Evolutionary conservation across 192 early-diverging fungal species (phyloP).

Genomic region (Dispira simplex): DNA sequence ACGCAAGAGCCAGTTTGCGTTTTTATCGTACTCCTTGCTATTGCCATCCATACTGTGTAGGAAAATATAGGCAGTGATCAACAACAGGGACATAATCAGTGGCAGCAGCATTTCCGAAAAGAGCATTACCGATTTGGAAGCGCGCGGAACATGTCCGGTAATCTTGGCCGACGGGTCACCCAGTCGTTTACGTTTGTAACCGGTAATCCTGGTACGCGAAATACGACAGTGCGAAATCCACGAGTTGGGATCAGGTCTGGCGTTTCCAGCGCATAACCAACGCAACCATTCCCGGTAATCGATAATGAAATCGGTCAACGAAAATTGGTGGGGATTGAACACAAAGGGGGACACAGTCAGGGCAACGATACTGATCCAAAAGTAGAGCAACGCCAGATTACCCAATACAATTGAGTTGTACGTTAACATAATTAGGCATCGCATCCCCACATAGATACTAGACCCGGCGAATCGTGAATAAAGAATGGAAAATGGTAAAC

Average conservation of each 20-base stretch:
- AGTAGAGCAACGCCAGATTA: constrained; percentile 57
- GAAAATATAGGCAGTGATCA: constrained; percentile 47
- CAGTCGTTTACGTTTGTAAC: constrained; percentile 59
- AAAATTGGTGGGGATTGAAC: constrained; percentile 83
- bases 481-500: constrained; percentile 52
- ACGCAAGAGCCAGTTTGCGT: constrained; percentile 26
- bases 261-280: constrained; percentile 73
- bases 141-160: constrained; percentile 43
- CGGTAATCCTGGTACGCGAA: constrained; percentile 55
- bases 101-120: constrained; percentile 57
- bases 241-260: constrained; percentile 53
- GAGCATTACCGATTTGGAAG: constrained; percentile 49
- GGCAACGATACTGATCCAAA: constrained; percentile 68
- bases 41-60: constrained; percentile 42
- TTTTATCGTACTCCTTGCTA: constrained; percentile 12
- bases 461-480: constrained; percentile 62
- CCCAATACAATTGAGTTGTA: constrained; percentile 60
- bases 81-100: constrained; percentile 39
- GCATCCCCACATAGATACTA: constrained; percentile 59
- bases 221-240: constrained; percentile 64
- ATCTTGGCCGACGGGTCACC: constrained; percentile 43
- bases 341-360: constrained; percentile 67
- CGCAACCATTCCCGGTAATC: constrained; percentile 71
- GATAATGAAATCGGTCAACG: constrained; percentile 56
- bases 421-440: constrained; percentile 49